A percentile compares a stretch with the other conserved stretches of the same genome.
These are phyloP conservation scores for Coemansia umbellata DNA, from an alignment of 192 early-diverging fungal species.

Conservation along the genomic window DNA sequence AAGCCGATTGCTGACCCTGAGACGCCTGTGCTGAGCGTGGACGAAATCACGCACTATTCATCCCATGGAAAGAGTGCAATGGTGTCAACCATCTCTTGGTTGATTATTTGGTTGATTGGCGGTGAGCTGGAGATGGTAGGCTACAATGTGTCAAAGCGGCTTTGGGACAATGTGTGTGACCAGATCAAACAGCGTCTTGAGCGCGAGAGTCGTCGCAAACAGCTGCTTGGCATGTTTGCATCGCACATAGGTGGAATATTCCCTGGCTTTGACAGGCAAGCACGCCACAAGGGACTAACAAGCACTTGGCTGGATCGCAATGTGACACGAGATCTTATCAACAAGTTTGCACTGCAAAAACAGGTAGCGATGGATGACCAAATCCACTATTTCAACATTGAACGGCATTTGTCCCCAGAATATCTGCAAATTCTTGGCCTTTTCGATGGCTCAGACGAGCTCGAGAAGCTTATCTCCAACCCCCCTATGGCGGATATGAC, in stretches of 20 bases:
- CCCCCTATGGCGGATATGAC: conserved; percentile 48
- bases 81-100: conserved; percentile 32
- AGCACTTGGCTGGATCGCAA: conserved; percentile 50
- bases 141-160: conserved; percentile 43
- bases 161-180: conserved; percentile 43
- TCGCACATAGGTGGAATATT: conserved; percentile 50
- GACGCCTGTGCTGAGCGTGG: conserved; percentile 16
- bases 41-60: conserved; percentile 37
- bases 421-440: conserved; percentile 27
- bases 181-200: conserved; percentile 49
- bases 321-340: conserved; percentile 47
- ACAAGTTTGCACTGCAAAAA: conserved; percentile 47
- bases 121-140: conserved; percentile 54
- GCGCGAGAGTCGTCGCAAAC: conserved; percentile 51
- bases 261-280: conserved; percentile 45
- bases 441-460: conserved; percentile 25
- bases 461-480: conserved; percentile 15
- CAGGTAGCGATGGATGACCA: conserved; percentile 43
- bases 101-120: conserved; percentile 48
- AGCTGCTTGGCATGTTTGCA: conserved; percentile 47
- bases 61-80: conserved; percentile 3
- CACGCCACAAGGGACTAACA: conserved; percentile 34
- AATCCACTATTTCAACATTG: conserved; percentile 51
- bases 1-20: conserved; percentile 48
- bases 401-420: conserved; percentile 32